Base-by-base conservation (phyloP, 164 flowering plant species). In the Stephania japonica region DNA sequence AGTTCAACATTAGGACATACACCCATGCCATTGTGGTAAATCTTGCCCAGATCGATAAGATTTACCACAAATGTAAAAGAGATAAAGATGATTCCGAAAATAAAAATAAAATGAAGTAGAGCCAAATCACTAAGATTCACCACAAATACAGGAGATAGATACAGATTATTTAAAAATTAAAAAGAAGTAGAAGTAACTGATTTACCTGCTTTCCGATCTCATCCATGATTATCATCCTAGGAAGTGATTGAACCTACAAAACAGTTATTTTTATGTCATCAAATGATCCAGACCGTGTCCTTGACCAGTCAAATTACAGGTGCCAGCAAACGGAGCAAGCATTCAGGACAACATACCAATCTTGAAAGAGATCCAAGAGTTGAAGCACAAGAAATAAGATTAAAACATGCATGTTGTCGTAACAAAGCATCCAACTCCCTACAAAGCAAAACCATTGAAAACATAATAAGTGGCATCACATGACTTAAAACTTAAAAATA, bases 201-300 rank as follows among this genome's bases (percentile, higher is more conserved):
- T 83, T 75, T 6, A 95, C 99, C 94, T 93, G 97, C 79, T 90
- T 91, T 71, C 99, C 97, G 41, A 95, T 95, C 78, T 95, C 96
- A 83, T 95, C 97, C 90, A 70, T 90, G 68, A 93, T 91, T 74
- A 95, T 95, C 98, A 93, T 95, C 83, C 99, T 87, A 24, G 99
- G 97, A 77, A 95, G 91, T 47, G 98, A 95, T 65, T 91, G 92
- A 70, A 95, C 97, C 99, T 93, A 86, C 81, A 12, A 59, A 3
- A 19, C 64, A 59, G 64, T 59, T 59, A n/a, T 59, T 16, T 14
- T 18, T 24, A 59, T 63, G 64, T 73, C 62, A 83, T 25, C 38
- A 32, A 4, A 32, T 32, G 38, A 32, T 69, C 14, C 71, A 69
- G 68, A 68, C 64, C 64, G 21, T 59, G n/a, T 7, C 19, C 19